Base-by-base conservation (phyloP, 495 filamentous ascomycete species). In the Neurospora terricola region DNA sequence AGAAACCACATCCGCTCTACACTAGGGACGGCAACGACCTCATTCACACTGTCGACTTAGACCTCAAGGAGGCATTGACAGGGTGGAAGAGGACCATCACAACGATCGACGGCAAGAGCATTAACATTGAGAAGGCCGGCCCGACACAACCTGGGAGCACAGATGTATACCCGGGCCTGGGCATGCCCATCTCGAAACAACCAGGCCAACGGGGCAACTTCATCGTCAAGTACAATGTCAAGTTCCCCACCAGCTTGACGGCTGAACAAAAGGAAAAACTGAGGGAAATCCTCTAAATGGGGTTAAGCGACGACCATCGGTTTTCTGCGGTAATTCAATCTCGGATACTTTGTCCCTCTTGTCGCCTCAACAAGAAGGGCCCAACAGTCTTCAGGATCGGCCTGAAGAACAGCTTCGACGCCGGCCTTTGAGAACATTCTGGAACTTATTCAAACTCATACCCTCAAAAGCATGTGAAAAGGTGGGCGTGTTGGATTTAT, bases 11-110 rank as follows among this genome's bases (percentile, higher is more conserved):
- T 77, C 88, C 92, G 0, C 83, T 90, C 71, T 97, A 93, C 85
- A 90, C 86, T 71, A 93, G 96, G 70, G 90, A 94, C 39, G 94
- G 93, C 72, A 94, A 98, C 81, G 90, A 98, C 82, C 85, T 99
- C 18, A 82, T 91, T 69, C 87, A 90, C 71, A 90, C 87, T 1
- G 85, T 98, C 76, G 90, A 94, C 3, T 82, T 99, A 14, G 90
- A 89, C 43, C 88, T 99, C n/a, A 98, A 97, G 79, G 96, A 98
- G 83, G 93, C 96, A n/a, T 84, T 99, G 30, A 97, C 94, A 0
- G 96, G 96, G 72, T 99, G 96, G 96, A 88, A 90, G 74, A 90
- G 92, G 40, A 95, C 92, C 43, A 87, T 99, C 21, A 89, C 88
- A n/a, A 99, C 96, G 11, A 98, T 99, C 73, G 96, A 98, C 77